These are phyloP conservation scores for Rhizodiscina lignyota DNA, from an alignment of 495 filamentous ascomycete species.

Conservation along the genomic window DNA sequence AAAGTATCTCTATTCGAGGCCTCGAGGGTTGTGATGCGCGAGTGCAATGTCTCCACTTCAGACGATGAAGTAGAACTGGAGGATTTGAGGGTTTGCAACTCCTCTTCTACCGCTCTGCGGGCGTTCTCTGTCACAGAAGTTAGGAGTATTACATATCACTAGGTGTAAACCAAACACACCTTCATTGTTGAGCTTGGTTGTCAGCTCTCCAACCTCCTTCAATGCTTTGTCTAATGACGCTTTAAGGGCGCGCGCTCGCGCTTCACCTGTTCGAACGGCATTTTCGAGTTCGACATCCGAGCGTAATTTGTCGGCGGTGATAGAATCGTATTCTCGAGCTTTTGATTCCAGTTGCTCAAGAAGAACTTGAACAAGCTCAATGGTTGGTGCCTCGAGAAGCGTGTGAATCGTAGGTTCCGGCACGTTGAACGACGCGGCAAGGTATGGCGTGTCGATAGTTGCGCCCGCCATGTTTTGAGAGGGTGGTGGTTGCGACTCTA, in stretches of 20 bases:
- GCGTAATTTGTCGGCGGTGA: slow-evolving; percentile 69
- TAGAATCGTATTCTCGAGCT: slow-evolving; percentile 60
- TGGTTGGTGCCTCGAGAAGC: slow-evolving; percentile 55
- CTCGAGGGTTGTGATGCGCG: slow-evolving; percentile 72
- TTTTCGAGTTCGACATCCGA: slow-evolving; percentile 87
- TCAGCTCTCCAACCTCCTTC: slow-evolving; percentile 54
- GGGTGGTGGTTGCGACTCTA: slow-evolving; percentile 4
- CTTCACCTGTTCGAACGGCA: slow-evolving; percentile 62
- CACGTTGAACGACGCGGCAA: slow-evolving; percentile 58
- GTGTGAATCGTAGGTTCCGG: slow-evolving; percentile 48
- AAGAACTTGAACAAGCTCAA: slow-evolving; percentile 55
- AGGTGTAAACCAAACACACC: slow-evolving; percentile 30
- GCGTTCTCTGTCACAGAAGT: slow-evolving; percentile 34
- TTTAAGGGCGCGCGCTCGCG: slow-evolving; percentile 65
- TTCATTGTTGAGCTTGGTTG: slow-evolving; percentile 63
- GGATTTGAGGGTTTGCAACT: slow-evolving; percentile 64
- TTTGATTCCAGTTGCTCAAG: slow-evolving; percentile 50
- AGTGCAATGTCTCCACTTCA: slow-evolving; percentile 56
- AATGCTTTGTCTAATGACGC: slow-evolving; percentile 62
- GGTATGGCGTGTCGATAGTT: slow-evolving; percentile 55
- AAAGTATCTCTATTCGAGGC: slow-evolving; percentile 81
- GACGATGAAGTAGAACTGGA: slow-evolving; percentile 58
- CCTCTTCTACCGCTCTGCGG: slow-evolving; percentile 53
- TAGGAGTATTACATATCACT: slow-evolving; percentile 7
- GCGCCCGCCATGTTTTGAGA: slow-evolving; percentile 51